Evolutionary conservation across 2,329 filamentous ascomycete species (phyloP).

Genomic region (Cylindrodendrum hubeiense): DNA sequence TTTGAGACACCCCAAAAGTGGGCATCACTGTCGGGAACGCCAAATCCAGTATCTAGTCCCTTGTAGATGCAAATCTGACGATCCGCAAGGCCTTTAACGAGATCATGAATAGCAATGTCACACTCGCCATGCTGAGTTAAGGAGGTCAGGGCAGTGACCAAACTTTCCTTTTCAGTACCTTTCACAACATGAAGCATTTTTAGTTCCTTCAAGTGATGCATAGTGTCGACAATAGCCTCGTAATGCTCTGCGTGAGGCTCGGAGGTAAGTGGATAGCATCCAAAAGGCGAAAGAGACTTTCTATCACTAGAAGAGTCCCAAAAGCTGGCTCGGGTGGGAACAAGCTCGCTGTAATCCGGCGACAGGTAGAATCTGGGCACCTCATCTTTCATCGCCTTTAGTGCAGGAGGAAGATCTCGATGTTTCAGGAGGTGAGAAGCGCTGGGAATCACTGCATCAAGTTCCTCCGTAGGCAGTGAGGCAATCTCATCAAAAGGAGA

Average conservation of each 20-base stretch:
- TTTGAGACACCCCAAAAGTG: constrained; percentile 29
- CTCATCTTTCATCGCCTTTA: constrained; percentile 2
- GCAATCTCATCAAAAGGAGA: neutral
- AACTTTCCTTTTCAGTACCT: constrained; percentile 23
- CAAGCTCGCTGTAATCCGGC: constrained; percentile 18
- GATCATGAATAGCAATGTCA: neutral
- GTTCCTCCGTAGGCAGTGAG: neutral
- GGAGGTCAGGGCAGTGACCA: constrained; percentile 18
- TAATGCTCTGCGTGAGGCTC: constrained; percentile 28
- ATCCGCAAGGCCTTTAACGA: constrained; percentile 9
- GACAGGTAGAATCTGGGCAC: neutral
- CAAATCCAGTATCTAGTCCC: constrained; percentile 28
- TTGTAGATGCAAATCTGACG: constrained; percentile 25
- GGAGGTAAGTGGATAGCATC: constrained; percentile 28
- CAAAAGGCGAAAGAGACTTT: constrained; percentile 13
- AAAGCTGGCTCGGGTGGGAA: constrained; percentile 17
- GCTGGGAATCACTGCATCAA: constrained; percentile 8
- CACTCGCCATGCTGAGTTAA: neutral
- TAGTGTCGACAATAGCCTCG: constrained; percentile 21
- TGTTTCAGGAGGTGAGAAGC: constrained; percentile 25
- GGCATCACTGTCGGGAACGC: constrained; percentile 21
- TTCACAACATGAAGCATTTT: constrained; percentile 31
- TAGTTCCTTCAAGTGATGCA: constrained; percentile 24
- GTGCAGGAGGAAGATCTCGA: neutral
- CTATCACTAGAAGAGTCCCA: constrained; percentile 28